A percentile compares a stretch with the other conserved stretches of the same genome.
These are phyloP conservation scores for Ogataea paraovalis DNA, from an alignment of 805 yeast genomes.

Conservation along the genomic window DNA sequence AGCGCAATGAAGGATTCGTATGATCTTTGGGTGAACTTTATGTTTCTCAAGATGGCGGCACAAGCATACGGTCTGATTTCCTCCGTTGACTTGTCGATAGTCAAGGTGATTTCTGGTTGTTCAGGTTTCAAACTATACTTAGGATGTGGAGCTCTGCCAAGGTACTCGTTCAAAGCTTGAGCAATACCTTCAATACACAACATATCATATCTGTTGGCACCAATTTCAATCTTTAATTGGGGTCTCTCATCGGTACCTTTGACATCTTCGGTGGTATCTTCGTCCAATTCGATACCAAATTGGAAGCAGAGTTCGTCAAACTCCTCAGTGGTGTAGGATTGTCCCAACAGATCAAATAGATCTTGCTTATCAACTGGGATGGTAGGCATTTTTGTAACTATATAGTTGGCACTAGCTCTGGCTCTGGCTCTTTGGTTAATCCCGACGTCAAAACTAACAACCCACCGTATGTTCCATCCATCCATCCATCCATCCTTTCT, in stretches of 20 bases:
- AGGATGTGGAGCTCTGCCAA: conserved; percentile 68
- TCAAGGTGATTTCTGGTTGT: conserved; percentile 57
- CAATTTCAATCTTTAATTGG: conserved; percentile 93
- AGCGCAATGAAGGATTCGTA: conserved; percentile 93
- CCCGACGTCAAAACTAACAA: too few species aligned
- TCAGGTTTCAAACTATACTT: conserved; percentile 58
- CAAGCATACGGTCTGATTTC: conserved; percentile 89
- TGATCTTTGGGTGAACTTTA: conserved; percentile 74
- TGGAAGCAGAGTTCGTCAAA: conserved; percentile 97
- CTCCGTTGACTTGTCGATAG: conserved; percentile 71
- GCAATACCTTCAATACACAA: conserved; percentile 98
- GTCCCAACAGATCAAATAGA: conserved; percentile 73
- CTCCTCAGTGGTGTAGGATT: conserved; percentile 73
- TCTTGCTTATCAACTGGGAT: conserved; percentile 93
- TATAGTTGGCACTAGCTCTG: too few species aligned
- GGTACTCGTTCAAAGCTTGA: conserved; percentile 85
- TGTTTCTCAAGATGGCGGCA: conserved; percentile 85
- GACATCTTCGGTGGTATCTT: conserved; percentile 84
- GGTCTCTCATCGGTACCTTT: conserved; percentile 80
- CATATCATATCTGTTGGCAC: conserved; percentile 98
- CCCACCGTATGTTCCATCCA: too few species aligned
- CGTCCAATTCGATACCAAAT: conserved; percentile 96
- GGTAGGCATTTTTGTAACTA: conserved; percentile 74
- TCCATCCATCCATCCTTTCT: too few species aligned
- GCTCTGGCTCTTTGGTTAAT: too few species aligned